phyloP scores from a whole-genome alignment of 1,284 basidiomycete species.

The Apiotrichum akiyoshidainum region DNA sequence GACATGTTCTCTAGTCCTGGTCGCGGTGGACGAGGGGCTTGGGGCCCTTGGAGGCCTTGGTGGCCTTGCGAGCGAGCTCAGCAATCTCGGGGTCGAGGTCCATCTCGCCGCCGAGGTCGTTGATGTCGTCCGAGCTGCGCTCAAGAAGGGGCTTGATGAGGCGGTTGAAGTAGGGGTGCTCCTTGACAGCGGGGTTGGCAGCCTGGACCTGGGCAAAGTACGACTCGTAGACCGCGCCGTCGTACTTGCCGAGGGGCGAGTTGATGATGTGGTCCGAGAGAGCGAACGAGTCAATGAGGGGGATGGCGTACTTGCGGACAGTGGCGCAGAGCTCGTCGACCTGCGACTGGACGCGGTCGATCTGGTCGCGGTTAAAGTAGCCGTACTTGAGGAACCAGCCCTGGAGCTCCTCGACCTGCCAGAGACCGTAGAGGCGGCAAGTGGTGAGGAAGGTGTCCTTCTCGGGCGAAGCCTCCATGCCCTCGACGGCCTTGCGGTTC shows the following conservation, averaged over 20 bases:
- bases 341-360: conserved; percentile 52
- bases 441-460: conserved; percentile 47
- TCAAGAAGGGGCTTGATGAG: conserved; percentile 58
- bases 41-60: conserved; percentile 7
- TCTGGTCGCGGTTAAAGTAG: conserved; percentile 52
- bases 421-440: conserved; percentile 54
- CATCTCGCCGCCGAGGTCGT: conserved; percentile 55
- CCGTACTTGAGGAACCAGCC: conserved; percentile 57
- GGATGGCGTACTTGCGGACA: conserved; percentile 53
- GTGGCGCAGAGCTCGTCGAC: conserved; percentile 55
- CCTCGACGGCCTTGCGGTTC: conserved; percentile 46
- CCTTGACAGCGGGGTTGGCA: conserved; percentile 46
- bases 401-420: conserved; percentile 59
- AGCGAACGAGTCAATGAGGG: conserved; percentile 57
- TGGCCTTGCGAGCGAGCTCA: background rate
- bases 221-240: conserved; percentile 54
- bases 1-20: background rate
- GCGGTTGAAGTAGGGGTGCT: conserved; percentile 57
- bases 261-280: conserved; percentile 59
- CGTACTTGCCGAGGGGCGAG: conserved; percentile 56
- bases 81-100: conserved; percentile 46
- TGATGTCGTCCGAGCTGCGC: conserved; percentile 49
- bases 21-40: conserved; percentile 5
- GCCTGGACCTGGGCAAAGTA: conserved; percentile 55
- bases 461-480: conserved; percentile 28